Evolutionary conservation across 1,284 basidiomycete genomes (phyloP).

Genomic region (Ganoderma leucocontextum): DNA sequence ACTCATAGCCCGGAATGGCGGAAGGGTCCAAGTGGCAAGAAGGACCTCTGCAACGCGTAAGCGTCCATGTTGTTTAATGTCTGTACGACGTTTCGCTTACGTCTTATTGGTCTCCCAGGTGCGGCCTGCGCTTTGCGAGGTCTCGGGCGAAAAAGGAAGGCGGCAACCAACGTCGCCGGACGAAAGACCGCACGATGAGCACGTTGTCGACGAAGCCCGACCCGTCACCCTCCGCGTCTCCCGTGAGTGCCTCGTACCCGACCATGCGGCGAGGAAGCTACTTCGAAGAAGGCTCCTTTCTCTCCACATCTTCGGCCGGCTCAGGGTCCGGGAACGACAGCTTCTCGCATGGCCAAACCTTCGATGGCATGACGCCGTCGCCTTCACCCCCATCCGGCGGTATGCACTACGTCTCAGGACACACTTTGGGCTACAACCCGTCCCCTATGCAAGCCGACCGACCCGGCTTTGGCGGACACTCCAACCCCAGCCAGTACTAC

Average conservation of each 20-base stretch:
- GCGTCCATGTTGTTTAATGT: conserved; percentile 44
- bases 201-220: conserved; percentile 43
- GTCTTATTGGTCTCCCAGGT: conserved; percentile 51
- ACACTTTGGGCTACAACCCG: conserved; percentile 31
- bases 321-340: conserved; percentile 63
- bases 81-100: conserved; percentile 14
- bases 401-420: conserved; percentile 59
- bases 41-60: conserved; percentile 93
- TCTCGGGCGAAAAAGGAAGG: conserved; percentile 87
- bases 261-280: conserved; percentile 48
- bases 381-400: conserved; percentile 64
- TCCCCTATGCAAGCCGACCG: conserved; percentile 34
- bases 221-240: conserved; percentile 51
- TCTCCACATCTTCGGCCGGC: conserved; percentile 56
- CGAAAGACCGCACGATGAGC: conserved; percentile 51
- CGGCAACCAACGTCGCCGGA: conserved; percentile 47
- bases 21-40: conserved; percentile 89
- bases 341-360: conserved; percentile 54
- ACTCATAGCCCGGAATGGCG: conserved; percentile 94
- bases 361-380: conserved; percentile 53
- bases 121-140: conserved; percentile 82
- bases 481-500: conserved; percentile 30
- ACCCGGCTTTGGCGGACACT: conserved; percentile 32
- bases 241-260: conserved; percentile 47
- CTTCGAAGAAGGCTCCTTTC: conserved; percentile 59